Evolutionary conservation across 148 eudicot species (phyloP).

Genomic region (Rhododendron molle): DNA sequence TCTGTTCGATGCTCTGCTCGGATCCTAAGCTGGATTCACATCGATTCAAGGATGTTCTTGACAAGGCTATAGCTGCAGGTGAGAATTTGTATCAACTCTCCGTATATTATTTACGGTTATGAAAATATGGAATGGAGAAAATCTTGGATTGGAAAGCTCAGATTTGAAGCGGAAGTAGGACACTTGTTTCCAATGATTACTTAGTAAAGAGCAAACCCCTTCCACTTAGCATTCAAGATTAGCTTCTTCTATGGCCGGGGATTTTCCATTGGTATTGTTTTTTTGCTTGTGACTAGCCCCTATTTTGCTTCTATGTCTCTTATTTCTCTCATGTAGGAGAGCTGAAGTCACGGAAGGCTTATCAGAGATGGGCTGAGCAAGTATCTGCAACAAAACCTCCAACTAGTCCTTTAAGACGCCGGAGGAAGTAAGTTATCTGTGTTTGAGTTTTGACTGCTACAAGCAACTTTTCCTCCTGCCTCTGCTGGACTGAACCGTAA

Average conservation of each 20-base stretch:
- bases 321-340: conserved; percentile 43
- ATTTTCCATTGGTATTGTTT: background rate
- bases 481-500: background rate
- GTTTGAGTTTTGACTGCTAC: background rate
- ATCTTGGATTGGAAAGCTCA: background rate
- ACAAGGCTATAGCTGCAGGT: conserved; percentile 91
- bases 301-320: background rate
- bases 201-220: background rate
- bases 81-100: background rate
- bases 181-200: background rate
- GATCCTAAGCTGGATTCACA: conserved; percentile 88
- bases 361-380: conserved; percentile 81
- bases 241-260: background rate
- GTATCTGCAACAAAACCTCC: conserved; percentile 82
- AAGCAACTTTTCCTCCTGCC: background rate
- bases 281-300: background rate
- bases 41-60: conserved; percentile 85
- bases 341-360: conserved; percentile 70
- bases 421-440: conserved; percentile 45
- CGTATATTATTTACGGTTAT: background rate
- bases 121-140: background rate
- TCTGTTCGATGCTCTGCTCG: conserved; percentile 91
- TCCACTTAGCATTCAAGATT: background rate
- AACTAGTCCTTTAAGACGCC: conserved; percentile 66
- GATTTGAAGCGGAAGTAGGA: background rate